Conservation (phyloP, 1,139 yeast species). For the Suhomyces bokatorum region DNA sequence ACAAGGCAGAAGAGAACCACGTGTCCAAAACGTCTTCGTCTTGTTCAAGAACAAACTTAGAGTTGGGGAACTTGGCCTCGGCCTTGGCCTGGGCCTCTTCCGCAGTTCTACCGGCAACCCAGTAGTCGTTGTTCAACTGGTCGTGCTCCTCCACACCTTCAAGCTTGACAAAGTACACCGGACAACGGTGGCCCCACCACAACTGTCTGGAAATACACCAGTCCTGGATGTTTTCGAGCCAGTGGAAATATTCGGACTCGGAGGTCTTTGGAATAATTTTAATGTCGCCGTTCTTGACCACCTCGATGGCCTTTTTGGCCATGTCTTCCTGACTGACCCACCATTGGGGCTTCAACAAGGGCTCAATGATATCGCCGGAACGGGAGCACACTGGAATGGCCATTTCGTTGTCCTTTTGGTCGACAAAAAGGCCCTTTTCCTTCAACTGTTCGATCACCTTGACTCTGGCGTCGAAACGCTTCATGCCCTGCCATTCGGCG, state of each 20-base stretch:
- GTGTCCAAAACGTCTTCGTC: conserved; percentile 98
- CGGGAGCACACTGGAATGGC: conserved; percentile 89
- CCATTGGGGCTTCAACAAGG: conserved; percentile 97
- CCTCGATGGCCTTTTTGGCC: conserved; percentile 86
- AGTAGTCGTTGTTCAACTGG: conserved; percentile 64
- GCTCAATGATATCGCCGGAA: conserved; percentile 96
- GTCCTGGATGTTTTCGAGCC: conserved; percentile 96
- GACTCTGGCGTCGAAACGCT: conserved; percentile 92
- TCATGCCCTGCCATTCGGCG: conserved; percentile 78
- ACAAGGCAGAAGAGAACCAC: conserved; percentile 97
- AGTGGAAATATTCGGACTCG: conserved; percentile 89
- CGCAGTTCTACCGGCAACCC: conserved; percentile 86
- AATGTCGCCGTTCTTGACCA: conserved; percentile 80
- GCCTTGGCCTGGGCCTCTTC: conserved; percentile 90
- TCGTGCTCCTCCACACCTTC: conserved; percentile 66
- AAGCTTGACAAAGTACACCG: conserved; percentile 82
- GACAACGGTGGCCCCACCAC: conserved; percentile 99
- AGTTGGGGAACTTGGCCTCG: conserved; percentile 64
- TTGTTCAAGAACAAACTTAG: conserved; percentile 76
- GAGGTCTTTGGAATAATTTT: conserved; percentile 85
- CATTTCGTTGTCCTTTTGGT: conserved; percentile 93
- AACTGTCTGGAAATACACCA: conserved; percentile 99
- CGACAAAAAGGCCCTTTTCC: conserved; percentile 72
- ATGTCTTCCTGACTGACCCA: conserved; percentile 92
- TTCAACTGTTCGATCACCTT: conserved; percentile 80